Conservation (phyloP, 1,139 yeast species). For the Lodderomyces parapsilosis region DNA sequence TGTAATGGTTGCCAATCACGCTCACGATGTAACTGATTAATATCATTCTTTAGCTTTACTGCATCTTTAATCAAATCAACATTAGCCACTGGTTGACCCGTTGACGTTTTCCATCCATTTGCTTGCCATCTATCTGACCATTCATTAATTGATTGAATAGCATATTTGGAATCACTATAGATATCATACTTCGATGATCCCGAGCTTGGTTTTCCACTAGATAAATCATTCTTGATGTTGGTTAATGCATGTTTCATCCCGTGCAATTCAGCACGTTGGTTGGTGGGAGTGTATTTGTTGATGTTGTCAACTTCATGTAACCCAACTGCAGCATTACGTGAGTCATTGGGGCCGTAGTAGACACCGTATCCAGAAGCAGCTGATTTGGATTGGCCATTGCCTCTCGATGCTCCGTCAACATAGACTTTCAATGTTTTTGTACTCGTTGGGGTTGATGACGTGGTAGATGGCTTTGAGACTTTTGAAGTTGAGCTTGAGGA, state of each 20-base stretch:
- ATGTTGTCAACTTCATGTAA: constrained; percentile 28
- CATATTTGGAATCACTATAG: constrained; percentile 58
- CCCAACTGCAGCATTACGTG: constrained; percentile 54
- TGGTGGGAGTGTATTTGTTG: constrained; percentile 49
- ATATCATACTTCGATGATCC: constrained; percentile 23
- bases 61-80: constrained; percentile 44
- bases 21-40: constrained; percentile 25
- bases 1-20: constrained; percentile 34
- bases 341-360: constrained; percentile 57
- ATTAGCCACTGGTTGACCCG: constrained; percentile 50
- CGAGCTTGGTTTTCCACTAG: constrained; percentile 1
- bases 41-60: constrained; percentile 22
- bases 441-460: neutral
- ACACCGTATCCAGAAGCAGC: constrained; percentile 71
- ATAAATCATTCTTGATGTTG: constrained; percentile 26
- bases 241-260: constrained; percentile 62
- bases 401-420: constrained; percentile 71
- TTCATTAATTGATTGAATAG: constrained; percentile 43
- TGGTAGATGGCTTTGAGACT: constrained; percentile 4
- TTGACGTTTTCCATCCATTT: constrained; percentile 51
- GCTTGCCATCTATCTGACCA: constrained; percentile 56
- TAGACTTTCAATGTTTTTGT: constrained; percentile 29
- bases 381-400: constrained; percentile 46
- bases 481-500: neutral
- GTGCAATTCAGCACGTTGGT: constrained; percentile 75